Conservation (phyloP, 2,329 filamentous ascomycete species). For the Corinectria fuckeliana region DNA sequence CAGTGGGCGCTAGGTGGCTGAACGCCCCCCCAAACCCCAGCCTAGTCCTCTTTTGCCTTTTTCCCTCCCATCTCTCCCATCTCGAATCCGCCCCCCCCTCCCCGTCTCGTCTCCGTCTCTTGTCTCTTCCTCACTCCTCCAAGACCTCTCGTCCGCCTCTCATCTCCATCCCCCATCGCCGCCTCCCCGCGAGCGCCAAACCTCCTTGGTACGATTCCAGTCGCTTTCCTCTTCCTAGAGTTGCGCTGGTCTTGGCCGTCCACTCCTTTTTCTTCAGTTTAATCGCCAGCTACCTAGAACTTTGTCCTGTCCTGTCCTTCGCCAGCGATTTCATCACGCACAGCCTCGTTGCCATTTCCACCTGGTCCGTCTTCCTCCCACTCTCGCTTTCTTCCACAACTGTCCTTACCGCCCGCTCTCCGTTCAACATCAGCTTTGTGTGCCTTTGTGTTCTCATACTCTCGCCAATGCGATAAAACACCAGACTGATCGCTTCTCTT, state of each 20-base stretch:
- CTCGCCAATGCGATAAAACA: conserved; percentile 14
- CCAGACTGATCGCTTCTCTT: conserved; percentile 13
- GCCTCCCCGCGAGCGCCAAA: conserved; percentile 38
- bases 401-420: not conserved
- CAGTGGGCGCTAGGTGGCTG: conserved; percentile 34
- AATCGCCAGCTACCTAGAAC: conserved; percentile 26
- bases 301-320: conserved; percentile 36
- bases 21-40: conserved; percentile 32
- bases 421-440: not conserved
- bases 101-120: conserved; percentile 34
- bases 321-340: conserved; percentile 25
- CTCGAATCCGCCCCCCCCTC: conserved; percentile 37
- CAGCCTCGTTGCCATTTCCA: conserved; percentile 24
- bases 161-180: conserved; percentile 29
- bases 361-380: conserved; percentile 30
- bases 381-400: not conserved
- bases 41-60: conserved; percentile 30
- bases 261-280: conserved; percentile 57
- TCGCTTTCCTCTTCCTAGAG: conserved; percentile 54
- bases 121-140: conserved; percentile 35
- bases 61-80: conserved; percentile 38
- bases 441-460: not conserved
- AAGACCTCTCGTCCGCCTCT: conserved; percentile 33
- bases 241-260: conserved; percentile 67
- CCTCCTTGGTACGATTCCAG: conserved; percentile 62